A percentile compares a stretch with the other conserved stretches of the same genome.
Evolutionary conservation across 495 filamentous ascomycete genomes (phyloP).

Genomic region (Collariella sp.): DNA sequence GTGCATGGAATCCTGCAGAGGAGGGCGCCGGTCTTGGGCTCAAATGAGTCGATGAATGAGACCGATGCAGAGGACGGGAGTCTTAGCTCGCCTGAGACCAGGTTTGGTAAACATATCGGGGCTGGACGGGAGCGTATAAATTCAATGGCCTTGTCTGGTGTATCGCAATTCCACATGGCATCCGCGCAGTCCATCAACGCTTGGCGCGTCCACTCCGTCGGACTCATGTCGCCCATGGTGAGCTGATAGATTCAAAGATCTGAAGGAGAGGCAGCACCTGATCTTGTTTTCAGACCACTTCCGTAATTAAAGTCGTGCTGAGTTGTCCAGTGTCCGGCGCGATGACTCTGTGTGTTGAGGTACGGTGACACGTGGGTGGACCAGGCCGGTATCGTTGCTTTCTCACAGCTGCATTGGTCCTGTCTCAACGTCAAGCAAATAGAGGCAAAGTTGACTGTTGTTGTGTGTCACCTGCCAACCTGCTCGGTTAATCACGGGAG

Average conservation of each 20-base stretch:
- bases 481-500: conserved; percentile 15
- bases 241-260: neutral
- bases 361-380: no score
- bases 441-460: no score
- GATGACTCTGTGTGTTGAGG: no score
- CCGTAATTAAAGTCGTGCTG: no score
- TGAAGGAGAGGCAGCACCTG: neutral
- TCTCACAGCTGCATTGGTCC: no score
- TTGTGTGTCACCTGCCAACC: neutral
- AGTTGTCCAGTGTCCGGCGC: no score
- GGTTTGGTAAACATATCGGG: conserved; percentile 10
- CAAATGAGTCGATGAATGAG: conserved; percentile 10
- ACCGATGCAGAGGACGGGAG: neutral
- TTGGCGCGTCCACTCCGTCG: neutral
- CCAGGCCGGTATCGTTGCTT: no score
- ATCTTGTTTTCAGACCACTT: neutral
- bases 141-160: conserved; percentile 12
- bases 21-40: conserved; percentile 18
- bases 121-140: neutral
- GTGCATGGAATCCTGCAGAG: conserved; percentile 16
- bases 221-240: neutral
- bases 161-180: conserved; percentile 11
- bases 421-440: no score
- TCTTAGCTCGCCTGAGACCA: conserved; percentile 8
- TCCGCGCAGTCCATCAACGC: neutral